Evolutionary conservation across 495 filamentous ascomycete genomes (phyloP), one percentile per base, ranked within the genome.

Genomic region (Aspergillus indologenus): DNA sequence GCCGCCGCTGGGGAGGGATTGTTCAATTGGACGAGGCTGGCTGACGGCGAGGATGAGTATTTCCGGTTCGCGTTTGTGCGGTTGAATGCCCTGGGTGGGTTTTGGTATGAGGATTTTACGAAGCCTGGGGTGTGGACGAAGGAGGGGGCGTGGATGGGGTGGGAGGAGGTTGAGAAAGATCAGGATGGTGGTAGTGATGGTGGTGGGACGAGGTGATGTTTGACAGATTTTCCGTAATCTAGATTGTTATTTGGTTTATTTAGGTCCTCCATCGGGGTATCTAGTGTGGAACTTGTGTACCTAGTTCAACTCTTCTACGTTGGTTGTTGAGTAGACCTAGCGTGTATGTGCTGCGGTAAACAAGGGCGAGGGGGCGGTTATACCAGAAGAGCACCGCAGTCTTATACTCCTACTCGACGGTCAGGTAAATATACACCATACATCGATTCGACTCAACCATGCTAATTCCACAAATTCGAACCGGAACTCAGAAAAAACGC

Each of bases 51-150:
- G 42, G 79, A 83, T 9, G 88, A 91, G 72, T 95, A 91, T 65
- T 92, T 95, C 70, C 76, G 90, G 17, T 93, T 95, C 72, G 87
- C 79, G n/a, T 90, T 83, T 72, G 83, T 92, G 72, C 75, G 80
- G 62, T 50, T 67, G 14, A 75, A 74, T 60, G 57, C 70, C 0
- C 47, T 78, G 52, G 77, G 76, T 18, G 88, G 89, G 0, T 81
- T 83, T 48, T 71, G 72, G 51, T 82, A 79, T 63, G 85, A 82
- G 55, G 92, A 96, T 72, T 96, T 92, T 62, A 90, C 89, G 14
- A 85, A 81, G 54, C 87, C 92, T 0, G 90, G 87, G 14, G 80
- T 74, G 29, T 91, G 91, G 89, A 74, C 75, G 19, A 67, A 24
- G 2, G 74, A 87, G 67, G 86, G 87, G 11, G 11, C 20, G 24